Conservation (phyloP, 192 early-diverging fungal genomes). For the Jimgerdemannia flammicorona region DNA sequence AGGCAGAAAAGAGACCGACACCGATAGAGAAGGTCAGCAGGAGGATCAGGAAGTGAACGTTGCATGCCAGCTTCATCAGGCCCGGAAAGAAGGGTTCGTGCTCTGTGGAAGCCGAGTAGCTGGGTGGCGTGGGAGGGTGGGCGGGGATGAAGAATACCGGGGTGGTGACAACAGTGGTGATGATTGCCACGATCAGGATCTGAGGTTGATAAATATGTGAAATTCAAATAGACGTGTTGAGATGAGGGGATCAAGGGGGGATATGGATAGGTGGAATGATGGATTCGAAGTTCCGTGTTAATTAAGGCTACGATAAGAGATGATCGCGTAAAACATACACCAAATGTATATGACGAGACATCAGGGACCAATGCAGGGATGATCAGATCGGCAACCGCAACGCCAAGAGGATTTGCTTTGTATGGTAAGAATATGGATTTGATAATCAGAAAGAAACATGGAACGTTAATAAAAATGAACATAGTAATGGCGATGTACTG, state of each 20-base stretch:
- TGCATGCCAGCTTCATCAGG: conserved; percentile 33
- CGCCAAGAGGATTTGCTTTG: conserved; percentile 41
- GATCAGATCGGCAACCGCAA: conserved; percentile 45
- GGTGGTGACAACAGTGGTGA: conserved; percentile 33
- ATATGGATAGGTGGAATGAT: too few species aligned
- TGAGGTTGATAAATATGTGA: conserved; percentile 3
- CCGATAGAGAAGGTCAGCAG: conserved; percentile 43
- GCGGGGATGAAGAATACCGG: conserved; percentile 40
- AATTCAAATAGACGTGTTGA: background rate
- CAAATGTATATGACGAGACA: conserved; percentile 18
- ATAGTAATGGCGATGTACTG: too few species aligned
- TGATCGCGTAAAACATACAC: conserved; percentile 20
- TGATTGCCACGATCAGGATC: conserved; percentile 36
- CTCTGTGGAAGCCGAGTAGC: conserved; percentile 35
- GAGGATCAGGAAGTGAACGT: conserved; percentile 43
- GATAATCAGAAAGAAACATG: too few species aligned
- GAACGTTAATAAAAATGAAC: too few species aligned
- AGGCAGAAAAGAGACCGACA: conserved; percentile 45
- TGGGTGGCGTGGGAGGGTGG: conserved; percentile 46
- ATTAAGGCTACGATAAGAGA: too few species aligned
- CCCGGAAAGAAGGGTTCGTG: conserved; percentile 31
- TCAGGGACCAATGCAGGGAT: conserved; percentile 41
- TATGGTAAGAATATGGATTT: background rate
- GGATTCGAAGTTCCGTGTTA: too few species aligned
- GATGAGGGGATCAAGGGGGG: background rate